phyloP scores from a whole-genome alignment of 805 yeast genomes.

The Kodamaea neixiangensis region DNA sequence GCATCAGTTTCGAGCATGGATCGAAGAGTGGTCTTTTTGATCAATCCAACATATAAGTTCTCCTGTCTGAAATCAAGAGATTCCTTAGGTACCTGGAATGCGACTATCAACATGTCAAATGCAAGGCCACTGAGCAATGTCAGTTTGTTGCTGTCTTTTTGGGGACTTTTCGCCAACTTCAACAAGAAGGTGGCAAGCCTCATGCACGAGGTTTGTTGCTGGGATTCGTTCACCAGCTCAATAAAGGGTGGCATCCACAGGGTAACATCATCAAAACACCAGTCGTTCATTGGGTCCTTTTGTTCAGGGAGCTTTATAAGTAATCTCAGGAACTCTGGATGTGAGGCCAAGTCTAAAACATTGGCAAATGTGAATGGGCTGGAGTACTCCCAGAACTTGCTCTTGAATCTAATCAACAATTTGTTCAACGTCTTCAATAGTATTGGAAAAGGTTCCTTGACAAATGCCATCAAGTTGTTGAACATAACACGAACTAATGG shows the following conservation, averaged over 20 bases:
- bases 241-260: slow-evolving; percentile 57
- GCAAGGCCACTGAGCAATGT: slow-evolving; percentile 6
- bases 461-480: slow-evolving; percentile 53
- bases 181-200: slow-evolving; percentile 52
- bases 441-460: slow-evolving; percentile 53
- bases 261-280: slow-evolving; percentile 37
- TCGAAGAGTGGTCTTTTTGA: slow-evolving; percentile 50
- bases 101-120: slow-evolving; percentile 16
- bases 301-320: slow-evolving; percentile 7
- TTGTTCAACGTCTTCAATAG: slow-evolving; percentile 53
- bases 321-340: slow-evolving; percentile 44
- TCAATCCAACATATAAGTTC: slow-evolving; percentile 35
- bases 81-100: slow-evolving; percentile 20
- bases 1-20: slow-evolving; percentile 48
- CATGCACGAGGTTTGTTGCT: slow-evolving; percentile 53
- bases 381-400: slow-evolving; percentile 55
- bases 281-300: slow-evolving; percentile 4
- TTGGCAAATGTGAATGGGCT: slow-evolving; percentile 57
- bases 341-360: slow-evolving; percentile 60
- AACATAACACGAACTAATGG: slow-evolving; percentile 43
- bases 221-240: slow-evolving; percentile 47
- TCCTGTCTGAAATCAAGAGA: slow-evolving; percentile 20
- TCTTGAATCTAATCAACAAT: slow-evolving; percentile 44
- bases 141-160: neutral
- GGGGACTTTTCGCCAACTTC: slow-evolving; percentile 13